These are phyloP conservation scores for Cytospora leucostoma DNA, from an alignment of 2,329 filamentous ascomycete species.

Conservation along the genomic window DNA sequence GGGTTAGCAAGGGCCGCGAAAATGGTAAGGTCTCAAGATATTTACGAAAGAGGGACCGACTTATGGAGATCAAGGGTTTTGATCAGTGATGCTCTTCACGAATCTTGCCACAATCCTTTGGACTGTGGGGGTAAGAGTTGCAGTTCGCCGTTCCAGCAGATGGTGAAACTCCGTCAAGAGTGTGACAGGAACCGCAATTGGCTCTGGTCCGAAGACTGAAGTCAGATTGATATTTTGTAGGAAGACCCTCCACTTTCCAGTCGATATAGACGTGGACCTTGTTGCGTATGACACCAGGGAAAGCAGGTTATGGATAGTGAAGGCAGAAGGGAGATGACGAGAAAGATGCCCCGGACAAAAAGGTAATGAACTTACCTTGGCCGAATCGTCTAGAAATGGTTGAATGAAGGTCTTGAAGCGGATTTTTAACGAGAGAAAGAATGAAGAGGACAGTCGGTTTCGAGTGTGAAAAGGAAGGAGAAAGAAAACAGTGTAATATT, in stretches of 20 bases:
- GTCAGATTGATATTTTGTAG: not conserved
- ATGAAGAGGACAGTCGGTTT: not conserved
- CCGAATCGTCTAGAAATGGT: not conserved
- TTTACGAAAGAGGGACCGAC: no score
- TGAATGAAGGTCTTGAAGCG: not conserved
- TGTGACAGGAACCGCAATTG: not conserved
- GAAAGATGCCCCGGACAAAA: not conserved
- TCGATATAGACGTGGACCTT: not conserved
- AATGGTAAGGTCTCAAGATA: not conserved
- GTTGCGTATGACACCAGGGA: not conserved
- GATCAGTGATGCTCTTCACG: not conserved
- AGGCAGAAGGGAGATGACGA: not conserved
- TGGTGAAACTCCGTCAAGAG: not conserved
- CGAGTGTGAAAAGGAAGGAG: not conserved
- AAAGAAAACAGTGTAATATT: not conserved
- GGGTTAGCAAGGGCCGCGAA: not conserved
- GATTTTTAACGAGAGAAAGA: not conserved
- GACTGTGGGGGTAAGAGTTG: not conserved
- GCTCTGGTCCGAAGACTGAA: no score
- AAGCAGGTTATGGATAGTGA: not conserved
- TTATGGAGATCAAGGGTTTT: not conserved
- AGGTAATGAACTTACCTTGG: not conserved
- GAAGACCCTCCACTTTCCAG: not conserved
- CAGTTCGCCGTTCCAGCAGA: not conserved
- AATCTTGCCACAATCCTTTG: not conserved